phyloP scores from a whole-genome alignment of 768 basidiomycete species.

The Phylloporus rhodoxanthus region DNA sequence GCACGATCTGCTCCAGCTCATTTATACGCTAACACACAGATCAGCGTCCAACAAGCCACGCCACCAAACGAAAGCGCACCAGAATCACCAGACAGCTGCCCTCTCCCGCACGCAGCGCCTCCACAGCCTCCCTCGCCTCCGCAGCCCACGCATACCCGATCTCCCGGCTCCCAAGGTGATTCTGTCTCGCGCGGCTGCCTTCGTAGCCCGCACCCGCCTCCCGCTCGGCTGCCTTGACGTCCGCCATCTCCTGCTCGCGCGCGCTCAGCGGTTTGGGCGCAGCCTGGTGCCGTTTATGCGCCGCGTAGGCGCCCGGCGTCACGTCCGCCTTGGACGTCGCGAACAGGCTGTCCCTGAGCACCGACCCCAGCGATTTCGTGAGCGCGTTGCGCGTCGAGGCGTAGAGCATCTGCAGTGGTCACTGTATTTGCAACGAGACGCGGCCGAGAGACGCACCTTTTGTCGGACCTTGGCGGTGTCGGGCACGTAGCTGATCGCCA shows the following conservation, averaged over 20 bases:
- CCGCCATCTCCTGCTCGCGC: conserved; percentile 76
- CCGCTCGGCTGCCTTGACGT: conserved; percentile 73
- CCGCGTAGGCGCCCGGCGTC: conserved; percentile 62
- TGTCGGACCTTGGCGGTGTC: conserved; percentile 74
- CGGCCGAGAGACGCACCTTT: conserved; percentile 47
- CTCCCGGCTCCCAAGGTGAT: conserved; percentile 47
- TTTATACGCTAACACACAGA: conserved; percentile 55
- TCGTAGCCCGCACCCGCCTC: conserved; percentile 48
- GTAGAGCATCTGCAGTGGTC: conserved; percentile 68
- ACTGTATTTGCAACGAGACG: not conserved
- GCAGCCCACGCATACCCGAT: conserved; percentile 65
- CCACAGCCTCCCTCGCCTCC: conserved; percentile 60
- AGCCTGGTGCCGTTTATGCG: conserved; percentile 62
- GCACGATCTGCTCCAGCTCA: conserved; percentile 52
- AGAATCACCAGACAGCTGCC: conserved; percentile 55
- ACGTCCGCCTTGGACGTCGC: conserved; percentile 69
- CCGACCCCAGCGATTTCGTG: conserved; percentile 67
- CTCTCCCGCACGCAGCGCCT: conserved; percentile 45
- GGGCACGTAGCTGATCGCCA: conserved; percentile 75
- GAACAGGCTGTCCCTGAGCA: conserved; percentile 71
- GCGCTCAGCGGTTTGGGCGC: conserved; percentile 81
- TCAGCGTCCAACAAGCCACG: not conserved
- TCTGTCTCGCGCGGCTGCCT: conserved; percentile 50
- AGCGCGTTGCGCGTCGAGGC: conserved; percentile 71
- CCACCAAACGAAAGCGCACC: conserved; percentile 37